A percentile compares a stretch with the other conserved stretches of the same genome.
phyloP scores from a whole-genome alignment of 805 yeast species.

The Jamesozyma gamospora region DNA sequence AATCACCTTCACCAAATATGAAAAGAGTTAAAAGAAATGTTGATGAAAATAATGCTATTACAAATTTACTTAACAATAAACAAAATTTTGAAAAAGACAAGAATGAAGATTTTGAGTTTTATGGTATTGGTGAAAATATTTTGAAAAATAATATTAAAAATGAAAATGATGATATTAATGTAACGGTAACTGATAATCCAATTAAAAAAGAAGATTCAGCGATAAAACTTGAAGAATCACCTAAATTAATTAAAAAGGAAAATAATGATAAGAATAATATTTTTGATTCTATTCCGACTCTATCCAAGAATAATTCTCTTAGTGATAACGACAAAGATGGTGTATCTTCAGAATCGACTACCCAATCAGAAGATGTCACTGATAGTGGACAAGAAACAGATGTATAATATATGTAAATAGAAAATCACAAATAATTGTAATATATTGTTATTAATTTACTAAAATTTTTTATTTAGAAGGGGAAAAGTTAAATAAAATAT shows the following conservation, averaged over 20 bases:
- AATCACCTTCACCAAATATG: not conserved
- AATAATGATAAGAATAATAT: not conserved
- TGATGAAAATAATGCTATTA: not conserved
- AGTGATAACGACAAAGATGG: not conserved
- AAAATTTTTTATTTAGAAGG: too few relatives aligned
- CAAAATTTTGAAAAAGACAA: slow-evolving; percentile 4
- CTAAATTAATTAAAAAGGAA: not conserved
- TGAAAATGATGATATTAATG: slow-evolving; percentile 3
- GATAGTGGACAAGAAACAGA: slow-evolving; percentile 2
- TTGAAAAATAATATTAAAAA: slow-evolving; percentile 6
- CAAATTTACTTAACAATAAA: not conserved
- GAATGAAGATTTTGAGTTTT: slow-evolving; percentile 15
- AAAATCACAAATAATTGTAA: too few relatives aligned
- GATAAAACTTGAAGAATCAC: not conserved
- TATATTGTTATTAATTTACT: too few relatives aligned
- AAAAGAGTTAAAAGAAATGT: slow-evolving; percentile 1
- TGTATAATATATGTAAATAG: too few relatives aligned
- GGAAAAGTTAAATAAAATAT: too few relatives aligned
- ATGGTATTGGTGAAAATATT: slow-evolving; percentile 10
- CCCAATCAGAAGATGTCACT: not conserved
- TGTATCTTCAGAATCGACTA: not conserved
- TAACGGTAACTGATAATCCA: not conserved
- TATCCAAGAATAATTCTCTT: not conserved
- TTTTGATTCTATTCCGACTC: not conserved
- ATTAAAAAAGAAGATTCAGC: too few relatives aligned